Percentiles rank a stretch among this genome's conserved stretches.
Evolutionary conservation across 331 rosid species (phyloP).

Genomic region (Erythrophleum ivorense): DNA sequence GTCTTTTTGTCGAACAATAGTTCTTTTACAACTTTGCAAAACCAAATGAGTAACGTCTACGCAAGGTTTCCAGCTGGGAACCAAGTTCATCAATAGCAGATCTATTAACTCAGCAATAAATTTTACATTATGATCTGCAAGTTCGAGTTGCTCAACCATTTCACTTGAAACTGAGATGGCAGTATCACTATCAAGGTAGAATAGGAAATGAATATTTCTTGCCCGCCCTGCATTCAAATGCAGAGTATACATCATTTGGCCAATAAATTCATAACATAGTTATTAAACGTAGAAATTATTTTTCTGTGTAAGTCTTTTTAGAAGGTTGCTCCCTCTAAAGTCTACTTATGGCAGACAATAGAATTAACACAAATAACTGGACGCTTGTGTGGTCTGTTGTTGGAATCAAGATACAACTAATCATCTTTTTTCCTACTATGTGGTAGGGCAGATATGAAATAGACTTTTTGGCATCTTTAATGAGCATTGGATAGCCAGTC

Average conservation of each 20-base stretch:
- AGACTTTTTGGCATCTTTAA: neutral
- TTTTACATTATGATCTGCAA: conserved; percentile 48
- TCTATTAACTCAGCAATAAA: conserved; percentile 50
- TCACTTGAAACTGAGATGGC: conserved; percentile 52
- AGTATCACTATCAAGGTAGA: conserved; percentile 48
- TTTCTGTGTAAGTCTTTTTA: neutral
- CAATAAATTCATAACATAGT: neutral
- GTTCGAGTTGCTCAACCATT: conserved; percentile 57
- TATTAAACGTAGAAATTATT: neutral
- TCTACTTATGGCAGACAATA: neutral
- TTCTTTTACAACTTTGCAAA: conserved; percentile 29
- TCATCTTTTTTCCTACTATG: neutral
- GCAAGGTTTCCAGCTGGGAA: conserved; percentile 50
- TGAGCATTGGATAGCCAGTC: neutral
- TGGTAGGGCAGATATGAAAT: neutral
- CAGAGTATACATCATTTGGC: conserved; percentile 8
- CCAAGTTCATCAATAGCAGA: conserved; percentile 39
- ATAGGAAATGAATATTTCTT: conserved; percentile 46
- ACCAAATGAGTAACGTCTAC: conserved; percentile 46
- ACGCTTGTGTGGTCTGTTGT: neutral
- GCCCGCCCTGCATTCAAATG: conserved; percentile 44
- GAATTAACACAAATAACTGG: neutral
- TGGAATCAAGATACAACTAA: too few species aligned
- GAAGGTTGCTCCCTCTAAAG: neutral
- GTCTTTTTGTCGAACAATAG: conserved; percentile 10